phyloP scores from a whole-genome alignment of 164 flowering plant species.

The Vitis riparia region DNA sequence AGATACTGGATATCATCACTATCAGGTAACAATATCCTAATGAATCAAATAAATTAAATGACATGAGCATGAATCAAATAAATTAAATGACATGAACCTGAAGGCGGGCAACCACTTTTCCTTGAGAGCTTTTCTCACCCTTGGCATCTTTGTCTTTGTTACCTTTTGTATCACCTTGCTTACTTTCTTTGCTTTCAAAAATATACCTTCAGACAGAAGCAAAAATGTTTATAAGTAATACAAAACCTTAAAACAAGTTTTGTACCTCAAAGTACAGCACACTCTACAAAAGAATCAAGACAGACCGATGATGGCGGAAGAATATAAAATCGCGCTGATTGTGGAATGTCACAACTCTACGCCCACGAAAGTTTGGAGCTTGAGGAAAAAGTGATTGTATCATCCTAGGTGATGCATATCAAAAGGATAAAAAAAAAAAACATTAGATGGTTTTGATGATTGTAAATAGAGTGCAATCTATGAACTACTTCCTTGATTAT shows the following conservation, averaged over 20 bases:
- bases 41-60: not conserved
- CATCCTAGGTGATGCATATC: slow-evolving; percentile 41
- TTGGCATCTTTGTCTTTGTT: slow-evolving; percentile 40
- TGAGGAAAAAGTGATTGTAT: slow-evolving; percentile 88
- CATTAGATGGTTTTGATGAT: not conserved
- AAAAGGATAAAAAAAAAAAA: slow-evolving; percentile 2
- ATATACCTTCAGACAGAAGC: slow-evolving; percentile 50
- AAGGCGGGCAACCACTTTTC: slow-evolving; percentile 68
- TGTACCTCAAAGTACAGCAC: no score
- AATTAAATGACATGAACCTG: slow-evolving; percentile 50
- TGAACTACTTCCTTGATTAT: not conserved
- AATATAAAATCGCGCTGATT: slow-evolving; percentile 93
- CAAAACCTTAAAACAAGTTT: not conserved
- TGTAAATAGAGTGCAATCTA: not conserved
- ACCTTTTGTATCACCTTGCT: slow-evolving; percentile 39
- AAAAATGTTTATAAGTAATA: not conserved
- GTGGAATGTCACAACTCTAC: slow-evolving; percentile 93
- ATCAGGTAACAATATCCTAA: not conserved
- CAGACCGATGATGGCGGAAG: slow-evolving; percentile 93
- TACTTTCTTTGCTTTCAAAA: slow-evolving; percentile 74
- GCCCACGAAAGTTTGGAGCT: slow-evolving; percentile 81
- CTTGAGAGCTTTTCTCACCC: slow-evolving; percentile 29
- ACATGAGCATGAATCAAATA: not conserved
- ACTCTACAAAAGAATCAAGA: not conserved
- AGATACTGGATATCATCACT: not conserved